Evolutionary conservation across 768 basidiomycete species (phyloP).

Genomic region (Termitomyces eurrhizus): DNA sequence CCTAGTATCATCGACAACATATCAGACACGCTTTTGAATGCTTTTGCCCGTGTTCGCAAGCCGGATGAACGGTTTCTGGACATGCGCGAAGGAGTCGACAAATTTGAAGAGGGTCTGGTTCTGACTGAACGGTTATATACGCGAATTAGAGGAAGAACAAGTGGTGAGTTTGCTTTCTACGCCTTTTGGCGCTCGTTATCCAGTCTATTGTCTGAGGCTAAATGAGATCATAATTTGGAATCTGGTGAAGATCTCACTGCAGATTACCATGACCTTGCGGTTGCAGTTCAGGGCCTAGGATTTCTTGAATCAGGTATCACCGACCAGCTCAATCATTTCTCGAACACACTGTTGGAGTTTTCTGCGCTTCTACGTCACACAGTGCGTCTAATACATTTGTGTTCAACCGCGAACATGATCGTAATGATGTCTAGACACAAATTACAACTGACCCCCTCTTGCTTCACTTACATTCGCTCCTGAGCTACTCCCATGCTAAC

Average conservation of each 20-base stretch:
- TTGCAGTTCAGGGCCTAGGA: conserved; percentile 93
- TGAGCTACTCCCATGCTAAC: conserved; percentile 93
- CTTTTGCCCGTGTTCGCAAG: conserved; percentile 93
- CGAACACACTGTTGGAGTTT: conserved; percentile 93
- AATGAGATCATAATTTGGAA: conserved; percentile 79
- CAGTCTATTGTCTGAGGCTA: conserved; percentile 67
- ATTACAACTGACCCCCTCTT: conserved; percentile 92
- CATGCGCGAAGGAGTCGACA: conserved; percentile 90
- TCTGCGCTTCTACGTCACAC: conserved; percentile 84
- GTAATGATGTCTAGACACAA: conserved; percentile 56
- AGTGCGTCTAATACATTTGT: conserved; percentile 36
- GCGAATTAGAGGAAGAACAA: conserved; percentile 75
- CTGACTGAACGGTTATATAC: conserved; percentile 79
- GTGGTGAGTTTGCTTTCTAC: conserved; percentile 59
- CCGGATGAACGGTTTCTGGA: conserved; percentile 93
- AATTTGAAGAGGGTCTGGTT: conserved; percentile 92
- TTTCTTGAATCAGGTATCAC: conserved; percentile 99
- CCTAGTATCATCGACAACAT: conserved; percentile 89
- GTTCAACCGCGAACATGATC: conserved; percentile 4
- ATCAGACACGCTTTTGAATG: conserved; percentile 94
- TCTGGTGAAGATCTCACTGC: conserved; percentile 90
- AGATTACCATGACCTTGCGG: conserved; percentile 97
- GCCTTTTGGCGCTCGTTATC: conserved; percentile 21
- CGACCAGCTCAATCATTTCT: conserved; percentile 95
- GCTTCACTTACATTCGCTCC: conserved; percentile 82